phyloP scores from a whole-genome alignment of 345 rosid species.

The Gossypium australe region DNA sequence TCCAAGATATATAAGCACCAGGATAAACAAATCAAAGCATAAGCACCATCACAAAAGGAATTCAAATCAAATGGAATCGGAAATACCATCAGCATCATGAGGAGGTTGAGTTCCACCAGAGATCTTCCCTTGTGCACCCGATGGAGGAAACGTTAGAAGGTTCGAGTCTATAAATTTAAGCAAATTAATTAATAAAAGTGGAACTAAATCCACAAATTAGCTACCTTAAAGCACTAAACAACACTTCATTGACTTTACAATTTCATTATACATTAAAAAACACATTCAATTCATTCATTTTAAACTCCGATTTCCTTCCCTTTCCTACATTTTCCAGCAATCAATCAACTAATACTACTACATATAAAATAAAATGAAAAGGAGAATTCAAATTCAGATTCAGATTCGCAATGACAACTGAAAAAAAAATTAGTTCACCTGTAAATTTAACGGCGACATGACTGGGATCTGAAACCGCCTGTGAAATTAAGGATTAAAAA shows the following conservation, averaged over 20 bases:
- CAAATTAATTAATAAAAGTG: not conserved
- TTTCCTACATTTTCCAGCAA: constrained; percentile 16
- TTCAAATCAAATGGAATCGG: not conserved
- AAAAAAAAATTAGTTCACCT: constrained; percentile 23
- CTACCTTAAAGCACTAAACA: not conserved
- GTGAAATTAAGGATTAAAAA: constrained; percentile 13
- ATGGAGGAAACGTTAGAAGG: constrained; percentile 80
- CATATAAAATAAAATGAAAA: not conserved
- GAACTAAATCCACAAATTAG: not conserved
- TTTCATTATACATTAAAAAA: not conserved
- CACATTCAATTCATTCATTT: not conserved
- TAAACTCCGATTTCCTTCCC: not conserved
- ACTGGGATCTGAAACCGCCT: constrained; percentile 89
- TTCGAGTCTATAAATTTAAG: constrained; percentile 51
- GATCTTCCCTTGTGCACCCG: constrained; percentile 74
- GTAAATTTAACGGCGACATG: constrained; percentile 65
- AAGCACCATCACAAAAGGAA: not conserved
- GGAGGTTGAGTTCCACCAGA: constrained; percentile 68
- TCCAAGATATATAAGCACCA: not conserved
- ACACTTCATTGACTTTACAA: not conserved
- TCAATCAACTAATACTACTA: constrained; percentile 9
- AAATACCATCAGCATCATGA: constrained; percentile 75
- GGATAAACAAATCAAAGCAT: not conserved
- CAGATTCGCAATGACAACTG: not conserved
- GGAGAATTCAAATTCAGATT: not conserved